These are phyloP conservation scores for Laburnicola sp. DNA, from an alignment of 2,329 filamentous ascomycete species.

Conservation along the genomic window DNA sequence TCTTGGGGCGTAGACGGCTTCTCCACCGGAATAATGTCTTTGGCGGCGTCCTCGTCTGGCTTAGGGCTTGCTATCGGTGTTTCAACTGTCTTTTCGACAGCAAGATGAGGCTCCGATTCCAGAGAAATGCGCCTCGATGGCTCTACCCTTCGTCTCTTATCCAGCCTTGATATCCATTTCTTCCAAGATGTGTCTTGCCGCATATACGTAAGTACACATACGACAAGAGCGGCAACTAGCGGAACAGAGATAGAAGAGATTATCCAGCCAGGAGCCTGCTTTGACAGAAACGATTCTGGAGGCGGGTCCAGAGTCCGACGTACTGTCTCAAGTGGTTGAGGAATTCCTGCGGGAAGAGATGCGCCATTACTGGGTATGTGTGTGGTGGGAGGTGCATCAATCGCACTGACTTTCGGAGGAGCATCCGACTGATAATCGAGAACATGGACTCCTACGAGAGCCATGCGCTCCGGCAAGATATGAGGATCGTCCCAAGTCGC, in stretches of 20 bases:
- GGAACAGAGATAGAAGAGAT: constrained; percentile 13
- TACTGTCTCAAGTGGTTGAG: not conserved
- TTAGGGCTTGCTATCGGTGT: constrained; percentile 9
- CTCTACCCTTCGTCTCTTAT: constrained; percentile 16
- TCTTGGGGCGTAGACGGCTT: constrained; percentile 20
- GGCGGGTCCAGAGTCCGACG: constrained; percentile 28
- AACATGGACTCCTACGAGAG: constrained; percentile 47
- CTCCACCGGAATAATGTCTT: constrained; percentile 1
- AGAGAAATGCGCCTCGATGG: constrained; percentile 12
- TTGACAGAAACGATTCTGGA: constrained; percentile 5
- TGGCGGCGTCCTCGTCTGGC: constrained; percentile 6
- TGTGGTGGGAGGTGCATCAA: constrained; percentile 29
- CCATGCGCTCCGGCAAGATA: constrained; percentile 35
- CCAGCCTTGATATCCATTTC: constrained; percentile 21
- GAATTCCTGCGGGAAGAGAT: constrained; percentile 14
- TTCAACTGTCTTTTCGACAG: constrained; percentile 7
- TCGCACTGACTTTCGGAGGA: constrained; percentile 24
- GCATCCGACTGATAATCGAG: constrained; percentile 33
- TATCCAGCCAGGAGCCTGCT: not conserved
- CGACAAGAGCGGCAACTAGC: constrained; percentile 18
- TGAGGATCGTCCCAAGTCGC: constrained; percentile 33
- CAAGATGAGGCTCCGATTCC: constrained; percentile 8
- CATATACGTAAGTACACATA: constrained; percentile 1
- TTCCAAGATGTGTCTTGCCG: constrained; percentile 17
- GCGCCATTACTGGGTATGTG: constrained; percentile 21